A percentile compares a stretch with the other conserved stretches of the same genome.
phyloP scores from a whole-genome alignment of 257 asterid genomes.

The Solanum rostratum region DNA sequence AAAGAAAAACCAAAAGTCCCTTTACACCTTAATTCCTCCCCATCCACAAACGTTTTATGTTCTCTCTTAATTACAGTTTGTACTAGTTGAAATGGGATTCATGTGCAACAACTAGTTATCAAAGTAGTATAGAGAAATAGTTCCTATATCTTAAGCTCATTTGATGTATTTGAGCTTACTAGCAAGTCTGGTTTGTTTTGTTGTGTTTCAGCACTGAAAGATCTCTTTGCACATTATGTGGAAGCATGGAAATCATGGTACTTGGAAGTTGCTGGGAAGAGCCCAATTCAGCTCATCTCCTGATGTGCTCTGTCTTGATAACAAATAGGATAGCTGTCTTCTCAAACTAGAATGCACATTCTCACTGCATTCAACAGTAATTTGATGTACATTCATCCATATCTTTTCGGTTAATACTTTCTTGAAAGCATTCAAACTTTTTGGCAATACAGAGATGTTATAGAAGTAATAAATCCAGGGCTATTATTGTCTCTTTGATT shows the following conservation, averaged over 20 bases:
- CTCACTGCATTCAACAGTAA: slow-evolving; percentile 21
- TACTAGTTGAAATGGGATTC: not conserved
- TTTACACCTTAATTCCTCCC: too few relatives aligned
- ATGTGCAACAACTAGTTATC: not conserved
- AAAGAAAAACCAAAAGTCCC: too few relatives aligned
- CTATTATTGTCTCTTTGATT: not conserved
- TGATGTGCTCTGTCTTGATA: slow-evolving; percentile 4
- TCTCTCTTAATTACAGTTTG: too few relatives aligned
- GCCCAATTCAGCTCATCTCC: slow-evolving; percentile 39
- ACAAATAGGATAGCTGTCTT: not conserved
- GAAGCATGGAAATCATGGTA: slow-evolving; percentile 97
- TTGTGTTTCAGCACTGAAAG: slow-evolving; percentile 60
- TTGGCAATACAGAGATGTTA: not conserved
- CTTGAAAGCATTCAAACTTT: not conserved
- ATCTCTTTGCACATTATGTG: slow-evolving; percentile 75
- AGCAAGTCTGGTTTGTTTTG: slow-evolving; percentile 9
- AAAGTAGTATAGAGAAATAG: not conserved
- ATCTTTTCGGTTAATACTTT: not conserved
- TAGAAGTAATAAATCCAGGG: not conserved
- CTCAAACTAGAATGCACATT: slow-evolving; percentile 18
- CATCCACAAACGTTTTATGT: too few relatives aligned
- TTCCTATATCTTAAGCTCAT: not conserved
- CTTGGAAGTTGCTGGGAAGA: slow-evolving; percentile 78
- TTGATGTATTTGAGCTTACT: not conserved
- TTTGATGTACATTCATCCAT: not conserved